These are phyloP conservation scores for Yarrowia sp. DNA, from an alignment of 805 yeast species.

Conservation along the genomic window DNA sequence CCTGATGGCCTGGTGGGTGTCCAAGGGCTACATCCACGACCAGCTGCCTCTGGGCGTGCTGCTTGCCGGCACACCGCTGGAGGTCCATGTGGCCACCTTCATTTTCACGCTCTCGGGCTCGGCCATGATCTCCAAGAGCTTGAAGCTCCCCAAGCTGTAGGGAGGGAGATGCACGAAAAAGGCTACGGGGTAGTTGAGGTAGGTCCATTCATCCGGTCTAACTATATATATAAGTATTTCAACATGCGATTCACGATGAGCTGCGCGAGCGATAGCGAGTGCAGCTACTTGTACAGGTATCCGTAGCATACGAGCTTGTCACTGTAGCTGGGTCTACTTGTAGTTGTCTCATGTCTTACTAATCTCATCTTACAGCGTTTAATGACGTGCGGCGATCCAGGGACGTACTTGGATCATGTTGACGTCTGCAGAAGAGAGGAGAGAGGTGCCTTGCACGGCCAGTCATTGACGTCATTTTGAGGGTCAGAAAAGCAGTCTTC, in stretches of 20 bases:
- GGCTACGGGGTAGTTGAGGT: neutral
- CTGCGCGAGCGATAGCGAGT: too few species aligned
- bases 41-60: conserved; percentile 71
- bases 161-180: neutral
- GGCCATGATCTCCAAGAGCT: conserved; percentile 87
- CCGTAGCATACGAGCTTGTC: too few species aligned
- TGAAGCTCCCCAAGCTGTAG: conserved; percentile 87
- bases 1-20: conserved; percentile 72
- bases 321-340: too few species aligned
- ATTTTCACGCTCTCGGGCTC: conserved; percentile 82
- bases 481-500: too few species aligned
- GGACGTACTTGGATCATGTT: neutral
- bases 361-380: too few species aligned
- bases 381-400: neutral
- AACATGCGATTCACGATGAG: conserved; percentile 21
- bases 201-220: conserved; percentile 32
- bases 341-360: too few species aligned
- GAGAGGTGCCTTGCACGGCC: too few species aligned
- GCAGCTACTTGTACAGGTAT: too few species aligned
- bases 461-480: too few species aligned
- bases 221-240: conserved; percentile 30
- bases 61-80: conserved; percentile 63
- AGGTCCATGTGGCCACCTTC: conserved; percentile 74
- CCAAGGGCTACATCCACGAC: conserved; percentile 53
- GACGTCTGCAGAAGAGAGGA: neutral